Conservation (phyloP, 371 early-diverging fungal genomes). For the Umbelopsis sp. region DNA sequence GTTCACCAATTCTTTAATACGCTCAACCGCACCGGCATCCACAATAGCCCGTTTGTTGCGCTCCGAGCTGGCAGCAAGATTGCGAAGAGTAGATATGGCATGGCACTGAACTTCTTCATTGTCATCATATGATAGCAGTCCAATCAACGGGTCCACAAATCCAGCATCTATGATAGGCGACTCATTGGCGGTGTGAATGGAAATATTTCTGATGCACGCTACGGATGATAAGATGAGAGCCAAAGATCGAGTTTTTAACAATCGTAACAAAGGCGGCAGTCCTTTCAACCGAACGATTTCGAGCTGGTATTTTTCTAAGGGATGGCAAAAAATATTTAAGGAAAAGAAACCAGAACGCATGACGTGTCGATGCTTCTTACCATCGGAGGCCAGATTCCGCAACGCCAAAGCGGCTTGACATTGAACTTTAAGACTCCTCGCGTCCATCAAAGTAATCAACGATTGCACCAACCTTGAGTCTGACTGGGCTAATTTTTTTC, state of each 20-base stretch:
- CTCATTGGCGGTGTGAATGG: slow-evolving; percentile 89
- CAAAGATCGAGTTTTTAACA: slow-evolving; percentile 77
- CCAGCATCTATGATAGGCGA: slow-evolving; percentile 84
- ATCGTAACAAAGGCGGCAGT: slow-evolving; percentile 71
- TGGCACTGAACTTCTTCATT: slow-evolving; percentile 89
- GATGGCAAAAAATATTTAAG: background rate
- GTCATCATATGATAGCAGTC: slow-evolving; percentile 71
- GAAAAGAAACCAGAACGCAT: slow-evolving; percentile 1
- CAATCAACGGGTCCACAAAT: slow-evolving; percentile 77
- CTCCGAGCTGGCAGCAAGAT: slow-evolving; percentile 84
- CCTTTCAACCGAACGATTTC: slow-evolving; percentile 85
- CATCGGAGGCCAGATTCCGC: slow-evolving; percentile 89
- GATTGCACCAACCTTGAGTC: slow-evolving; percentile 79
- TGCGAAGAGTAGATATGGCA: slow-evolving; percentile 85
- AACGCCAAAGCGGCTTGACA: slow-evolving; percentile 90
- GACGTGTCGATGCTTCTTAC: slow-evolving; percentile 24
- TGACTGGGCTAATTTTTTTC: slow-evolving; percentile 75
- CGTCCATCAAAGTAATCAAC: slow-evolving; percentile 80
- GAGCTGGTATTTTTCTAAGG: slow-evolving; percentile 79
- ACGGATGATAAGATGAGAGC: slow-evolving; percentile 86
- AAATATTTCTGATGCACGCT: slow-evolving; percentile 93
- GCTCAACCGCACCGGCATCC: slow-evolving; percentile 81
- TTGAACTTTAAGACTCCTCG: slow-evolving; percentile 82
- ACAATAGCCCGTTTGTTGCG: slow-evolving; percentile 80
- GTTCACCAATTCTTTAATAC: slow-evolving; percentile 67